These are phyloP conservation scores for Xanthoconium stramineum DNA, from an alignment of 768 basidiomycete species.

Conservation along the genomic window DNA sequence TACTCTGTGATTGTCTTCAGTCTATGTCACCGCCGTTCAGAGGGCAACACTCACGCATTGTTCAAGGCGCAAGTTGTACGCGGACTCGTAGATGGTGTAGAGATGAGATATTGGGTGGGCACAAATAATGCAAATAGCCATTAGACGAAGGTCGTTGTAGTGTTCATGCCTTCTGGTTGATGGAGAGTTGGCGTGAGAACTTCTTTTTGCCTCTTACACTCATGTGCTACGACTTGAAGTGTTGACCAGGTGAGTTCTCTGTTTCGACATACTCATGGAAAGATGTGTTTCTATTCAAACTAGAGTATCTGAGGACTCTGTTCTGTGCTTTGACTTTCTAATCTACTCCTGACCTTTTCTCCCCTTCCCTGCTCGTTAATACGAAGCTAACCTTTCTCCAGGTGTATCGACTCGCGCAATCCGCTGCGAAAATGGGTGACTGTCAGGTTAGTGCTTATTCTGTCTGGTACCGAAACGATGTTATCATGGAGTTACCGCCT, in stretches of 20 bases:
- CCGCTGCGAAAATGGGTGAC: too few species aligned
- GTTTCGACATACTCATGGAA: neutral
- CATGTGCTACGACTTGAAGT: too few species aligned
- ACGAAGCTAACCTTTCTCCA: neutral
- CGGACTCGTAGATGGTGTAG: slow-evolving; percentile 80
- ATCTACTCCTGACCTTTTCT: neutral
- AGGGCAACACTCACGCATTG: slow-evolving; percentile 62
- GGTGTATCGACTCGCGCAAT: neutral
- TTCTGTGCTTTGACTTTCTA: neutral
- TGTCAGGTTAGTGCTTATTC: neutral
- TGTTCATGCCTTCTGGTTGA: neutral
- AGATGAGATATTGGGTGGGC: slow-evolving; percentile 61
- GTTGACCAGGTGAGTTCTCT: neutral
- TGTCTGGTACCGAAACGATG: slow-evolving; percentile 7
- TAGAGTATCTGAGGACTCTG: slow-evolving; percentile 10
- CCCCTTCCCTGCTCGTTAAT: neutral
- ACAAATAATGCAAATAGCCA: slow-evolving; percentile 84
- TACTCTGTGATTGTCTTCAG: slow-evolving; percentile 38
- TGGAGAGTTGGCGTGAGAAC: slow-evolving; percentile 4
- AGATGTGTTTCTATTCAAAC: slow-evolving; percentile 1
- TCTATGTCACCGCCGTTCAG: neutral
- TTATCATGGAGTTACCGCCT: slow-evolving; percentile 18
- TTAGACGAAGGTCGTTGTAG: slow-evolving; percentile 23
- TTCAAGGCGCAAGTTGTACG: slow-evolving; percentile 75
- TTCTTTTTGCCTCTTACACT: too few species aligned